Evolutionary conservation across 441 rosid species (phyloP).

Genomic region (Aquilaria agallochum): DNA sequence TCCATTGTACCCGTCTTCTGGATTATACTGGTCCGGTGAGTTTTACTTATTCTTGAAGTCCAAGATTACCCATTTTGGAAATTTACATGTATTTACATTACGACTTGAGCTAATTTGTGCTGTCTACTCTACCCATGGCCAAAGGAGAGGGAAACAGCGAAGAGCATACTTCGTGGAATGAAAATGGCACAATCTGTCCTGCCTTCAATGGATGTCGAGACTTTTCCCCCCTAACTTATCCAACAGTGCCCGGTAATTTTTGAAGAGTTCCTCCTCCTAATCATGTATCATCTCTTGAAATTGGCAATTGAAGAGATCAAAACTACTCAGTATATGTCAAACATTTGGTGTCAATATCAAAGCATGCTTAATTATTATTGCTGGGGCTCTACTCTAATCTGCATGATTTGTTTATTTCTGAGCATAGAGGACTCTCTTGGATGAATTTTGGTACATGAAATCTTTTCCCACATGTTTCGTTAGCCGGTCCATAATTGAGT

Average conservation of each 20-base stretch:
- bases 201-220: constrained; percentile 75
- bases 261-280: neutral
- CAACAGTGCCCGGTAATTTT: constrained; percentile 2
- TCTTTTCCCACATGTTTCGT: too few species aligned
- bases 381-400: too few species aligned
- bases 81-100: neutral
- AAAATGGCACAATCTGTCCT: constrained; percentile 49
- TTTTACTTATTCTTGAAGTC: constrained; percentile 11
- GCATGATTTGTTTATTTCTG: too few species aligned
- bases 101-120: neutral
- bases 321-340: too few species aligned
- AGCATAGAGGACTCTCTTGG: too few species aligned
- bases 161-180: constrained; percentile 75
- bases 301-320: too few species aligned
- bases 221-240: constrained; percentile 53
- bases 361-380: too few species aligned
- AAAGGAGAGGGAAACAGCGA: constrained; percentile 90
- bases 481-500: too few species aligned
- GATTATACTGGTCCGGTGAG: constrained; percentile 89
- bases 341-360: too few species aligned
- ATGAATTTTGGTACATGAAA: too few species aligned
- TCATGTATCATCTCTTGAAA: too few species aligned
- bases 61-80: neutral
- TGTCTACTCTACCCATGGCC: constrained; percentile 18
- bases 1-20: constrained; percentile 84